Conservation (phyloP, 768 basidiomycete species). For the Lentinula detonsa region DNA sequence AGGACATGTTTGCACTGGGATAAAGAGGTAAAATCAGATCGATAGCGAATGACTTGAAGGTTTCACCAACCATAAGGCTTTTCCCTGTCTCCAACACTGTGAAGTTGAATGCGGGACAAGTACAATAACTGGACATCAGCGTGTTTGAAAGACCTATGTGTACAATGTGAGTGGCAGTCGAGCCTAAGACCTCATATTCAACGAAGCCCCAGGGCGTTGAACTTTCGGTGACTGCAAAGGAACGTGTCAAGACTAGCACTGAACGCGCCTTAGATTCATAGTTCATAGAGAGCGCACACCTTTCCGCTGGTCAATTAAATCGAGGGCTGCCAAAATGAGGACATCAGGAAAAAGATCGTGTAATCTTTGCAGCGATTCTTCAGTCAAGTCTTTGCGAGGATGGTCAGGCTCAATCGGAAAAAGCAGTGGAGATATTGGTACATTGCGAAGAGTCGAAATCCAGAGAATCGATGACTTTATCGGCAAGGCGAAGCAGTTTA, state of each 20-base stretch:
- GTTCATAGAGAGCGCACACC: slow-evolving; percentile 32
- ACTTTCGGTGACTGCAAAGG: slow-evolving; percentile 52
- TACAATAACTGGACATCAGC: slow-evolving; percentile 52
- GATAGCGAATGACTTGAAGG: background rate
- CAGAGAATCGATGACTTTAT: slow-evolving; percentile 26
- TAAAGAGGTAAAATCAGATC: background rate
- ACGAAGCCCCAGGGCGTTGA: slow-evolving; percentile 48
- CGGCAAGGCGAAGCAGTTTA: slow-evolving; percentile 15
- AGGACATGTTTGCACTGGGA: slow-evolving; percentile 76
- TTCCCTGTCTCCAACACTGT: slow-evolving; percentile 54
- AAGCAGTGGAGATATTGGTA: background rate
- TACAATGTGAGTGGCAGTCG: slow-evolving; percentile 57
- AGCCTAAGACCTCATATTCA: slow-evolving; percentile 65
- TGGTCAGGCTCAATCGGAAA: background rate
- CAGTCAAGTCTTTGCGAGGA: slow-evolving; percentile 26
- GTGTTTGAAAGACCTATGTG: slow-evolving; percentile 36
- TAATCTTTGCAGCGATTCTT: slow-evolving; percentile 52
- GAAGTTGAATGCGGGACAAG: slow-evolving; percentile 69
- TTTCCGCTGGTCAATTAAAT: slow-evolving; percentile 67
- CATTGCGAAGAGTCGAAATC: slow-evolving; percentile 13
- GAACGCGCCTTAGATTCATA: too few relatives aligned
- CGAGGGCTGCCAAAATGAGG: slow-evolving; percentile 63
- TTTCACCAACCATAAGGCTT: slow-evolving; percentile 53
- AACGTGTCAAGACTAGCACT: background rate
- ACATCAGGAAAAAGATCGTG: slow-evolving; percentile 55